Conservation (phyloP, 1,284 basidiomycete genomes). For the Leccinum subfulvum region DNA sequence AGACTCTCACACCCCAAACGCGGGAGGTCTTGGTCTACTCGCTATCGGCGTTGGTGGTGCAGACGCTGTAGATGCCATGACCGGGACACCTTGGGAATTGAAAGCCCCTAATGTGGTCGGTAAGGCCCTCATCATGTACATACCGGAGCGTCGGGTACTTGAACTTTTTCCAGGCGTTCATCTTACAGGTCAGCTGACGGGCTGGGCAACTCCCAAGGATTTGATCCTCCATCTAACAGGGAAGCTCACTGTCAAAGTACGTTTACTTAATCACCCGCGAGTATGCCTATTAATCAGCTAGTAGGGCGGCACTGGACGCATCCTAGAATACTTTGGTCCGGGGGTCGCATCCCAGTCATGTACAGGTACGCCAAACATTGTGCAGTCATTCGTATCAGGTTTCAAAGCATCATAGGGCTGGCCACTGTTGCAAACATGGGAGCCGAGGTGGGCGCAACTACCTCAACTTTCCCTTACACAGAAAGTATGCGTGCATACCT, state of each 20-base stretch:
- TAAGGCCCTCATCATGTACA: conserved; percentile 32
- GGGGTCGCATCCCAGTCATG: conserved; percentile 90
- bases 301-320: conserved; percentile 92
- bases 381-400: not conserved
- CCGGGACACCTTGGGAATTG: conserved; percentile 97
- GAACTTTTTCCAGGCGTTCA: conserved; percentile 56
- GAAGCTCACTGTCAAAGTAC: conserved; percentile 87
- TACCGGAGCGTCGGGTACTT: not conserved
- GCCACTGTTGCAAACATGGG: conserved; percentile 99
- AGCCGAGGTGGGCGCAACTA: conserved; percentile 98
- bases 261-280: conserved; percentile 26
- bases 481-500: conserved; percentile 88
- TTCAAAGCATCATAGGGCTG: conserved; percentile 50
- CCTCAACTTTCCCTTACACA: conserved; percentile 96
- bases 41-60: conserved; percentile 99
- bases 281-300: conserved; percentile 9
- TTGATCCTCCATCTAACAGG: conserved; percentile 94
- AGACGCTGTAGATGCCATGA: conserved; percentile 98
- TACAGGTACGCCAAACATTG: conserved; percentile 59
- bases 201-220: conserved; percentile 97
- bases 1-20: conserved; percentile 99
- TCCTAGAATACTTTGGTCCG: conserved; percentile 97
- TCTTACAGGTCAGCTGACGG: conserved; percentile 83
- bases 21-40: conserved; percentile 95
- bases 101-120: conserved; percentile 91